Base-by-base conservation (phyloP, 768 basidiomycete genomes). In the Calocera cornea region DNA sequence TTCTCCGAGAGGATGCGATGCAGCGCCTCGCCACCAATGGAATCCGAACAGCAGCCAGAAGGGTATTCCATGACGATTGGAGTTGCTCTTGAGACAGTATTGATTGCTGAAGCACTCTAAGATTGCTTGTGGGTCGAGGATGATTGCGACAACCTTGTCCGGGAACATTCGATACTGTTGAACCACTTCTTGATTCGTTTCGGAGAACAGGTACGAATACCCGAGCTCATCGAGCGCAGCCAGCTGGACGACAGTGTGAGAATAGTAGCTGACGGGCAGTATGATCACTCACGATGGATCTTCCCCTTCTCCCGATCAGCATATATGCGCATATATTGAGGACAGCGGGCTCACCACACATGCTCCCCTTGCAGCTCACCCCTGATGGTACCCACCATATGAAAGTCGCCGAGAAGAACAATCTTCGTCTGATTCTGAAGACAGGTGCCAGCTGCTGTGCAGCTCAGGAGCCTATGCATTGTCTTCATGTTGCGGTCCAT, bases 181-280 rank as follows among this genome's bases (percentile, higher is more conserved):
- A 3, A 34, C 44, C 22, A 54, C 31, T n/a, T 54, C 36, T 17
- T 34, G 2, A 16, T 54, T 44, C 22, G 34, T 47, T 10, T 50
- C 3, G 7, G 66, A 44, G 49, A 50, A 66, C 16, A 66, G 47
- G 34, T 49, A 66, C 12, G 66, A 49, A 49, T 66, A 66, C 27
- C 66, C 66, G 16, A 66, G 47, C 27, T 66, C 66, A 16, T 49
- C 41, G 11, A 66, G 66, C 31, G 66, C 27, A 19, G 34, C 19
- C 1, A 66, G n/a, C 66, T 66, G 31, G 7, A 27, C 2, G 41
- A 11, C n/a, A n/a, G n/a, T n/a, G n/a, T n/a, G n/a, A n/a, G n/a
- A n/a, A n/a, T n/a, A n/a, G n/a, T n/a, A n/a, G n/a, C n/a, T n/a
- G n/a, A n/a, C n/a, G n/a, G n/a, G n/a, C n/a, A n/a, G n/a, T n/a